Evolutionary conservation across 129 eudicot species (phyloP).

Genomic region (Centrapalus pauciflorus): DNA sequence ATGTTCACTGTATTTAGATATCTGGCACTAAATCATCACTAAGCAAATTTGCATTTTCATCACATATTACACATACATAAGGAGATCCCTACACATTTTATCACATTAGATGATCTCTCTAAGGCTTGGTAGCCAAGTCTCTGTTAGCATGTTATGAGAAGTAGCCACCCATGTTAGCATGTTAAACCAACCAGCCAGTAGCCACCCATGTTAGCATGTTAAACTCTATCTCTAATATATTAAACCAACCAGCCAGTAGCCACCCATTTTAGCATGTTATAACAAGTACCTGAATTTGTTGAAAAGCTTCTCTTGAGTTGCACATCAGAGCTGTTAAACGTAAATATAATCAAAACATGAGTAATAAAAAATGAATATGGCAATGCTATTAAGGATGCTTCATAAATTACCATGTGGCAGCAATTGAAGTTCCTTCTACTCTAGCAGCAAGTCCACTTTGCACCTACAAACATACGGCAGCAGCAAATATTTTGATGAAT

Average conservation of each 20-base stretch:
- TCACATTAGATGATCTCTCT: not conserved
- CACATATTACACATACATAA: not conserved
- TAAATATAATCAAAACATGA: constrained; percentile 12
- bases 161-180: no score
- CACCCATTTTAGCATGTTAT: not conserved
- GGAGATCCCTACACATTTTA: not conserved
- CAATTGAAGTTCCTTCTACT: constrained; percentile 26
- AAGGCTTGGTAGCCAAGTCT: not conserved
- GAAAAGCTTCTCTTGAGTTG: constrained; percentile 52
- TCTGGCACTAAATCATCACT: constrained; percentile 1
- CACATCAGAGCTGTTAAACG: constrained; percentile 42
- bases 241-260: not conserved
- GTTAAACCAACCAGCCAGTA: not conserved
- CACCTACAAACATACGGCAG: constrained; percentile 12
- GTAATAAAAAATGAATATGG: not conserved
- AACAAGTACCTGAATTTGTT: constrained; percentile 53
- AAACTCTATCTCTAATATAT: not conserved
- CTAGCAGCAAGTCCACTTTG: constrained; percentile 28
- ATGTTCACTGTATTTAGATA: not conserved
- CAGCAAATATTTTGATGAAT: not conserved
- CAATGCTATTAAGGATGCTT: not conserved
- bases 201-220: no score
- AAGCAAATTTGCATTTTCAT: constrained; percentile 3
- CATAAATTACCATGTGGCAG: constrained; percentile 41
- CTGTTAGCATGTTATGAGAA: no score